Evolutionary conservation across 2,329 filamentous ascomycete species (phyloP), one percentile per base, ranked within the genome.

Genomic region (Pseudocercospora cruenta): DNA sequence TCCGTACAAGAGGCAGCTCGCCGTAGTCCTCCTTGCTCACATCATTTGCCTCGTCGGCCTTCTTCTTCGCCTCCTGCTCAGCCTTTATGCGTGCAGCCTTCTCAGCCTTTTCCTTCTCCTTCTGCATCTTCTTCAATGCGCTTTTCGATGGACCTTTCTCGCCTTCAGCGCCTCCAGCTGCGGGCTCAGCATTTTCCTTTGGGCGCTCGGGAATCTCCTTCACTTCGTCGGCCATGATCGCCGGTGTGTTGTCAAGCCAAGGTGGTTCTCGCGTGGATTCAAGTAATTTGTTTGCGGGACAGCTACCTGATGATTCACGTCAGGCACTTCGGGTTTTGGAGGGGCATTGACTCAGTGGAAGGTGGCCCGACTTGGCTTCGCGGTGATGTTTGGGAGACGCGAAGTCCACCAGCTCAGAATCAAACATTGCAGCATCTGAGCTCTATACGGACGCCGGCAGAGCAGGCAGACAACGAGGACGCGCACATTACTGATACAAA

Each of bases 101-200:
- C 67, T 96, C 77, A 88, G 76, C 77, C 73, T 96, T 94, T 78
- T 94, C 94, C 82, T 93, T 93, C 28, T 94, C 92, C 82, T 96
- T 96, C 73, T 91, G 90, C 54, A 91, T 89, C 83, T 96, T 96
- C 83, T 96, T 96, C 70, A 90, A 82, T 16, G 89, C 92, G 80
- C 90, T 94, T 82, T 96, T 94, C 67, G 90, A 92, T 49, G 86
- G 83, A 14, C 82, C 81, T 61, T 81, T 82, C 39, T 75, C 75
- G 26, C 64, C 73, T 55, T 60, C 74, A 26, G 70, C 65, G 26
- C 43, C 47, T 21, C 28, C 66, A 33, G 65, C 62, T 47, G 67
- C 59, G 5, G 65, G 65, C 8, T 67, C 62, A 43, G 70, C 69
- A 36, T 71, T 69, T 19, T 72, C 73, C 61, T 76, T 76, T 26